These are phyloP conservation scores for Hordeum pubiflorum DNA, from an alignment of 202 grass and related monocot genomes.

Conservation along the genomic window DNA sequence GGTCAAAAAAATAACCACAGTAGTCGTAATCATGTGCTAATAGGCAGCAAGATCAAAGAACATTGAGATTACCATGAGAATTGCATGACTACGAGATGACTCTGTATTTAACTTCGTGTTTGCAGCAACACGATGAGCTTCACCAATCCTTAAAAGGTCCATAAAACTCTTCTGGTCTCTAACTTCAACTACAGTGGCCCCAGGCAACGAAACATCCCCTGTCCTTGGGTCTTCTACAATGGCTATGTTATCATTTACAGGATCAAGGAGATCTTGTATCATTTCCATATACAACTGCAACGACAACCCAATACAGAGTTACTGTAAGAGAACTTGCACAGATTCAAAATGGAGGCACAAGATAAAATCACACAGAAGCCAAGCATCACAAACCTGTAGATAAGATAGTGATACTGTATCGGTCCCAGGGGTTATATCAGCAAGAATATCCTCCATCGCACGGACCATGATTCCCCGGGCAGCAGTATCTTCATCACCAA, in stretches of 20 bases:
- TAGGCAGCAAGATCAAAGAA: constrained; percentile 11
- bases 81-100: constrained; percentile 95
- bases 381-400: constrained; percentile 64
- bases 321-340: background rate
- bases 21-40: background rate
- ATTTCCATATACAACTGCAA: constrained; percentile 98
- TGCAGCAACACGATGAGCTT: constrained; percentile 87
- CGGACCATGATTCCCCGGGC: constrained; percentile 97
- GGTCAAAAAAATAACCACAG: background rate
- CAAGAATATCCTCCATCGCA: constrained; percentile 98
- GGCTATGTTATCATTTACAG: constrained; percentile 97
- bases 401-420: constrained; percentile 92
- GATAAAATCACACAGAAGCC: background rate
- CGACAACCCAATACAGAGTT: constrained; percentile 2
- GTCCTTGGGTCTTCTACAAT: constrained; percentile 97
- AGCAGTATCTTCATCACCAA: constrained; percentile 96
- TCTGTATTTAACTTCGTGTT: constrained; percentile 99
- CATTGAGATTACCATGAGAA: constrained; percentile 74
- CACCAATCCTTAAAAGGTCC: constrained; percentile 89
- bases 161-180: constrained; percentile 95
- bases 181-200: constrained; percentile 79
- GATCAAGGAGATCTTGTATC: constrained; percentile 97
- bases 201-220: constrained; percentile 92
- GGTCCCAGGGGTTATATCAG: constrained; percentile 63
- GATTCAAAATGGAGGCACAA: constrained; percentile 1